Conservation (phyloP, 108 stramenopile genomes). For the Pseudonitzschia multiseries region DNA sequence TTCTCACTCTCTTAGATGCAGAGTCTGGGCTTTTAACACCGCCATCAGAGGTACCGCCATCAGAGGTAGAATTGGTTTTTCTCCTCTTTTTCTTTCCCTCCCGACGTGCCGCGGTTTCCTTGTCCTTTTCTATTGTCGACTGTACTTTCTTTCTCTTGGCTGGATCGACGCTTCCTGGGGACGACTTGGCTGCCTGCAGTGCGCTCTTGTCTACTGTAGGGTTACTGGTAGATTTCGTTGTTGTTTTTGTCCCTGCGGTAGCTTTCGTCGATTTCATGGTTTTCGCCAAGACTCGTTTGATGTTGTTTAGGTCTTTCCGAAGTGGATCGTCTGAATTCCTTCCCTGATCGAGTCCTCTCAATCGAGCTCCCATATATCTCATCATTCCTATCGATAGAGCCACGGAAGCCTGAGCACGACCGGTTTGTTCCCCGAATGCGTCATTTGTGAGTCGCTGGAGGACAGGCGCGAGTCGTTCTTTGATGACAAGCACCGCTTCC, state of each 20-base stretch:
- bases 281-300: conserved; percentile 61
- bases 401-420: conserved; percentile 64
- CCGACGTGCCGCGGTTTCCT: background rate
- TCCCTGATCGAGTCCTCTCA: conserved; percentile 63
- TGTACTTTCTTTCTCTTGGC: background rate
- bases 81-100: background rate
- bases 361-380: conserved; percentile 73
- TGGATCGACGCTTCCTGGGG: background rate
- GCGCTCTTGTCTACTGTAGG: background rate
- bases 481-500: conserved; percentile 35
- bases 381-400: conserved; percentile 77
- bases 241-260: background rate
- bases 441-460: conserved; percentile 27
- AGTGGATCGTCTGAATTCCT: conserved; percentile 65
- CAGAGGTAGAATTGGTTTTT: background rate
- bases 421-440: conserved; percentile 25
- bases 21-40: background rate
- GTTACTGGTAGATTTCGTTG: background rate
- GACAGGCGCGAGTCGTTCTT: conserved; percentile 31
- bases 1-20: background rate
- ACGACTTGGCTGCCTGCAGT: background rate
- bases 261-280: conserved; percentile 20
- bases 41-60: background rate
- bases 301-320: conserved; percentile 68
- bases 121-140: background rate